These are phyloP conservation scores for Calonectria fujianensis DNA, from an alignment of 2,329 filamentous ascomycete species.

Conservation along the genomic window DNA sequence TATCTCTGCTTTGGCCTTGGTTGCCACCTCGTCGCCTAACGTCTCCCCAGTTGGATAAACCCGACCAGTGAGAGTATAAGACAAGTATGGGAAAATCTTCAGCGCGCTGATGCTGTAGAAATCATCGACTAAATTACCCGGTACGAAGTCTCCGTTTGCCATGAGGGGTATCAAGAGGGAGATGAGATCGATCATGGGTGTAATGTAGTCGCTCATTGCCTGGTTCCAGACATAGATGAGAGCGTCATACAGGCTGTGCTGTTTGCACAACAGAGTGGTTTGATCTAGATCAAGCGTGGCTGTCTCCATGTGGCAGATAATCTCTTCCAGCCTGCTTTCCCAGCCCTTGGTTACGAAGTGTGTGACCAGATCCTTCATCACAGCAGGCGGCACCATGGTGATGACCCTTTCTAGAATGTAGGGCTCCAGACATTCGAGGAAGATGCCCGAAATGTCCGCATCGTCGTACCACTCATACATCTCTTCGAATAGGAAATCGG, in stretches of 20 bases:
- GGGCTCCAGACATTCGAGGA: slow-evolving; percentile 91
- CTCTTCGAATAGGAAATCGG: slow-evolving; percentile 92
- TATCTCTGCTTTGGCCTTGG: slow-evolving; percentile 87
- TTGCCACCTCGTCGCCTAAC: slow-evolving; percentile 83
- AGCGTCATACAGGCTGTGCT: slow-evolving; percentile 94
- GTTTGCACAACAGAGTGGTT: slow-evolving; percentile 91
- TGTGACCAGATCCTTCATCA: slow-evolving; percentile 89
- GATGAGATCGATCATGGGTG: slow-evolving; percentile 89
- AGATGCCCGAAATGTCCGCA: slow-evolving; percentile 81
- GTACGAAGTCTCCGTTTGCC: slow-evolving; percentile 71
- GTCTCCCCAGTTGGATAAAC: slow-evolving; percentile 90
- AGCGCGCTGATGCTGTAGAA: slow-evolving; percentile 82
- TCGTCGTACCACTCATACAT: slow-evolving; percentile 95
- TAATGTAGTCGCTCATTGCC: slow-evolving; percentile 91
- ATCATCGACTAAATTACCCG: slow-evolving; percentile 75
- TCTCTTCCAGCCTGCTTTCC: slow-evolving; percentile 89
- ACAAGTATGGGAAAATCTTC: slow-evolving; percentile 96
- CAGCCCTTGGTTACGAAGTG: slow-evolving; percentile 86
- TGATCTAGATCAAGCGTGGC: slow-evolving; percentile 95
- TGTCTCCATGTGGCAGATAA: slow-evolving; percentile 95
- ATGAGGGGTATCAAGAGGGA: slow-evolving; percentile 78
- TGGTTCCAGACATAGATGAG: slow-evolving; percentile 98
- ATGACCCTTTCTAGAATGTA: slow-evolving; percentile 89
- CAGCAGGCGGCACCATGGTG: slow-evolving; percentile 83
- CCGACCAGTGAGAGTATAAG: slow-evolving; percentile 91